phyloP scores from a whole-genome alignment of 768 basidiomycete genomes.

The Xerocomellus dryophilus region DNA sequence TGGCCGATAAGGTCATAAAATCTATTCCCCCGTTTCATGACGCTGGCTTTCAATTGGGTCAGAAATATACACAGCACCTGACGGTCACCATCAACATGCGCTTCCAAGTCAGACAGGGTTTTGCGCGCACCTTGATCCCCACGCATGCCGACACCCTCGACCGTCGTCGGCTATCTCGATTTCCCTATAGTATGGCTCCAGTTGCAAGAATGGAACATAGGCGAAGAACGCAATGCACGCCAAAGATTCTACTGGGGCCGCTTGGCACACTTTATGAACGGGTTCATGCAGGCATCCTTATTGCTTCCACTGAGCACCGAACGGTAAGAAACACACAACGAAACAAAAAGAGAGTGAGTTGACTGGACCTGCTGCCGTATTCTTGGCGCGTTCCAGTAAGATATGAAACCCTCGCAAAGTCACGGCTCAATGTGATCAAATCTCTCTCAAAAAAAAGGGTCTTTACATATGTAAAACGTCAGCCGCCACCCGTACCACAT shows the following conservation, averaged over 20 bases:
- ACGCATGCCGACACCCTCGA: not conserved
- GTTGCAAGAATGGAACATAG: not conserved
- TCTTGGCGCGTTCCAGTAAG: not conserved
- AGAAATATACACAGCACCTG: not conserved
- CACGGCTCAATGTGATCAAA: constrained; percentile 9
- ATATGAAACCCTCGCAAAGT: constrained; percentile 10
- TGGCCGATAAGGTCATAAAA: constrained; percentile 5
- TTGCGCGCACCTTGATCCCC: not conserved
- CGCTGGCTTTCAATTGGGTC: not conserved
- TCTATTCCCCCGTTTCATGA: not conserved
- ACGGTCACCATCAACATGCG: constrained; percentile 7
- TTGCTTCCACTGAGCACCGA: not conserved
- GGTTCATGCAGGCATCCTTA: constrained; percentile 2
- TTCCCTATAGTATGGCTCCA: not conserved
- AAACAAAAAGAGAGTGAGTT: not conserved
- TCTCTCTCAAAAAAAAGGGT: constrained; percentile 15
- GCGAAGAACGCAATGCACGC: not conserved
- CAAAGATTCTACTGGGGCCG: not conserved
- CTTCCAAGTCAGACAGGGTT: not conserved
- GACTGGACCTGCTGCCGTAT: constrained; percentile 11
- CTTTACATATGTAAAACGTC: constrained; percentile 10
- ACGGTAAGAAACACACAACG: not conserved
- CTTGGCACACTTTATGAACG: not conserved
- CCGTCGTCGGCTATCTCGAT: not conserved
- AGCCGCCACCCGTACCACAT: constrained; percentile 7